Conservation (phyloP, 1,284 basidiomycete species). For the Naganishia cerealis region DNA sequence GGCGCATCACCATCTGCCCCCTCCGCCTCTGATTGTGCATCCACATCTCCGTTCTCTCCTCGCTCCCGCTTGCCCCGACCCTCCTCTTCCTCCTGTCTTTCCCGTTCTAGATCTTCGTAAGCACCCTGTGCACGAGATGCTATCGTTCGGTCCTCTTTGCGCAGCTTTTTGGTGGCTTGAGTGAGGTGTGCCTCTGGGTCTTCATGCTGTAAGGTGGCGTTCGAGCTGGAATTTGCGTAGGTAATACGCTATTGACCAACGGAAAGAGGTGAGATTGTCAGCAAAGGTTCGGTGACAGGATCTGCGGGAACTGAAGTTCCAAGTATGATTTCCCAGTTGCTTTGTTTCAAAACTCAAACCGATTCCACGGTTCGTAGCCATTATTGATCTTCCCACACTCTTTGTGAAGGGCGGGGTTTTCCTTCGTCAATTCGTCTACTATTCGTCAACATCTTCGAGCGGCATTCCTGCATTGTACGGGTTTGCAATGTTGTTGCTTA, state of each 20-base stretch:
- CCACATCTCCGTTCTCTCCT: conserved; percentile 63
- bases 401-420: no score
- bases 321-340: no score
- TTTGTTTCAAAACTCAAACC: no score
- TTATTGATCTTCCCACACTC: no score
- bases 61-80: conserved; percentile 47
- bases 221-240: conserved; percentile 81
- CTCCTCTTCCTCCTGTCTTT: conserved; percentile 63
- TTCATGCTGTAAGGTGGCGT: conserved; percentile 64
- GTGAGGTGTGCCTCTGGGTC: conserved; percentile 68
- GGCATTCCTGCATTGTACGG: no score
- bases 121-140: conserved; percentile 54
- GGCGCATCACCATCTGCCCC: conserved; percentile 39
- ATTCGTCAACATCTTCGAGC: no score
- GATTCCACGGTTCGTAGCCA: no score
- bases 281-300: background rate
- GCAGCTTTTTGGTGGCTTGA: conserved; percentile 51
- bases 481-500: no score
- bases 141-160: conserved; percentile 39
- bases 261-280: conserved; percentile 14
- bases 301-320: no score
- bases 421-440: no score
- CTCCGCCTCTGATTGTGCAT: conserved; percentile 57
- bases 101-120: conserved; percentile 62
- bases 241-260: conserved; percentile 66